Evolutionary conservation across 768 basidiomycete genomes (phyloP), one percentile per base, ranked within the genome.

Genomic region (Myochromella boudieri): DNA sequence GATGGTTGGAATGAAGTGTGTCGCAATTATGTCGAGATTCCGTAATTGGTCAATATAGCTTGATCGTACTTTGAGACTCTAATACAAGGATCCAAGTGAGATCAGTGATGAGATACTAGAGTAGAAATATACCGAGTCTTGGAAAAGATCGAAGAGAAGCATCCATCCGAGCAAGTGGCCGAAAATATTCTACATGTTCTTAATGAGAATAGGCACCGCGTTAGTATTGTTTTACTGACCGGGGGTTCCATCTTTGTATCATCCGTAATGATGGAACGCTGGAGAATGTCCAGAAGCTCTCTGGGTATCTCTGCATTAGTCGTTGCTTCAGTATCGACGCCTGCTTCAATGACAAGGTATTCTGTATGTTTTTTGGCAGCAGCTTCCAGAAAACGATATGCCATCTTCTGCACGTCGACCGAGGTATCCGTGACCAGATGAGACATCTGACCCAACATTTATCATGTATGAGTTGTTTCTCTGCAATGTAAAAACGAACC

Each of bases 41-140:
- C 90, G 80, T 25, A 97, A 71, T 57, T 97, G 92, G 47, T 91
- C 92, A 44, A 91, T 81, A 61, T 95, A 98, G 49, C 77, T 79
- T 12, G 85, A 77, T 53, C 89, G 82, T 37, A 98, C 85, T 71
- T 87, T 91, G 55, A 91, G 76, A 0, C 95, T 95, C 94, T 97
- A 58, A 2, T 8, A 22, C 31, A 14, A 18, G 1, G 18, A 43
- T 17, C 57, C 22, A 53, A 46, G 17, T 46, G 17, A 32, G n/a
- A 3, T 12, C 11, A 12, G 7, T 8, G 21, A 25, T 15, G 14
- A 20, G 8, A 28, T 7, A 9, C 21, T 15, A 2, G 17, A 18
- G 4, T 43, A 32, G 28, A 44, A 32, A 73, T 90, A 52, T 62
- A 95, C 94, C 7, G 91, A 87, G 62, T 90, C 83, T 20, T 72